Percentiles rank a stretch among this genome's conserved stretches.
phyloP scores from a whole-genome alignment of 768 basidiomycete genomes.

The Epithele typhae region DNA sequence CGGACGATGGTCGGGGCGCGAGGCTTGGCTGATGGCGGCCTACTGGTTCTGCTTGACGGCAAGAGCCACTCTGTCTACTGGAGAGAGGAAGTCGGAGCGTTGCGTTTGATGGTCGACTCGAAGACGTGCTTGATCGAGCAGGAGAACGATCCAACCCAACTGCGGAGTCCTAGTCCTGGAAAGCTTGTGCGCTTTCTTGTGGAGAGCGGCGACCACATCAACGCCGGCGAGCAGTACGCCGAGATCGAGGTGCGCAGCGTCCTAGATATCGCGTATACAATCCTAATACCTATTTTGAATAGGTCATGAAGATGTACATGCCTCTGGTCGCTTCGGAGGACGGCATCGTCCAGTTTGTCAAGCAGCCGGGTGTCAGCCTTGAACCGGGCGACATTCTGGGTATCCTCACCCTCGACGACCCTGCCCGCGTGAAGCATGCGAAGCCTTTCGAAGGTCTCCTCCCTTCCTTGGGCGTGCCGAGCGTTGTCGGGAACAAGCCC shows the following conservation, averaged over 20 bases:
- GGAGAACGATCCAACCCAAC: constrained; percentile 98
- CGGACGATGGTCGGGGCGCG: constrained; percentile 89
- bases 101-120: constrained; percentile 89
- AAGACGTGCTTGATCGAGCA: constrained; percentile 99
- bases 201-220: constrained; percentile 96
- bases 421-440: constrained; percentile 93
- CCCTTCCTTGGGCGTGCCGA: constrained; percentile 81
- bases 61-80: constrained; percentile 97
- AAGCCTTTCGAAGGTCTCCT: constrained; percentile 97
- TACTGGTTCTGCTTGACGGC: constrained; percentile 87
- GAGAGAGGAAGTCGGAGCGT: constrained; percentile 95
- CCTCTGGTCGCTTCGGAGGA: constrained; percentile 92
- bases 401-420: constrained; percentile 94
- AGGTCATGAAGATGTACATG: constrained; percentile 99
- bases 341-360: constrained; percentile 91
- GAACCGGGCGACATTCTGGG: constrained; percentile 97
- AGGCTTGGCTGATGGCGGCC: constrained; percentile 90
- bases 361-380: constrained; percentile 95
- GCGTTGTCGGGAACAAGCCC: constrained; percentile 82
- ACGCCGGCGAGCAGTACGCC: constrained; percentile 94
- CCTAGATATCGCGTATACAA: background rate
- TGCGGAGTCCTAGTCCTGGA: constrained; percentile 93
- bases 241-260: constrained; percentile 82
- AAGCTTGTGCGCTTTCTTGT: constrained; percentile 93
- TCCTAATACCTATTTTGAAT: background rate